These are phyloP conservation scores for Trichoderma oligosporum DNA, from an alignment of 2,329 filamentous ascomycete genomes.

Conservation along the genomic window DNA sequence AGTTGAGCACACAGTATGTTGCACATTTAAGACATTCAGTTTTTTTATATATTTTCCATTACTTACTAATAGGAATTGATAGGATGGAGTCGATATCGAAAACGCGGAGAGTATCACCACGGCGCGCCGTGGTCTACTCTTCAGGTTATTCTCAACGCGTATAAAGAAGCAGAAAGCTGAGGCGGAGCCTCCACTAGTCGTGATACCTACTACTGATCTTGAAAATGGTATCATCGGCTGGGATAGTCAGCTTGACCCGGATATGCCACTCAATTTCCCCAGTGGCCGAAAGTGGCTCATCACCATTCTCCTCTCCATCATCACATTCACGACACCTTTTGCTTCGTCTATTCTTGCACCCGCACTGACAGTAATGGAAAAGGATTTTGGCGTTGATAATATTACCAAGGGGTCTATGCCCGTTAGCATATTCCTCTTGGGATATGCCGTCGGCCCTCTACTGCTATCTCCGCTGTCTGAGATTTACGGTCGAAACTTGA, in stretches of 20 bases:
- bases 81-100: slow-evolving; percentile 7
- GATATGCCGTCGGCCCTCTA: slow-evolving; percentile 43
- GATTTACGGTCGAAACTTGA: slow-evolving; percentile 57
- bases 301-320: neutral
- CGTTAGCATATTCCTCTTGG: slow-evolving; percentile 7
- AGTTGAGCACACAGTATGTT: neutral
- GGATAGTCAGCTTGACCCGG: slow-evolving; percentile 6
- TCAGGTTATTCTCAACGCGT: neutral
- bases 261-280: slow-evolving; percentile 13
- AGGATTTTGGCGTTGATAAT: neutral
- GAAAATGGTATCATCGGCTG: slow-evolving; percentile 10
- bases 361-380: neutral
- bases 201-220: slow-evolving; percentile 1
- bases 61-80: neutral
- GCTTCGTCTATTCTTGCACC: slow-evolving; percentile 10
- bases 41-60: neutral
- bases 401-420: slow-evolving; percentile 9
- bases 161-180: neutral
- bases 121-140: neutral
- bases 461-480: slow-evolving; percentile 58
- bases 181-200: neutral
- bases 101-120: neutral
- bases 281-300: slow-evolving; percentile 10
- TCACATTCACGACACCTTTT: slow-evolving; percentile 15
- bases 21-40: neutral